A percentile compares a stretch with the other conserved stretches of the same genome.
These are phyloP conservation scores for Cladosporium sphaerospermum DNA, from an alignment of 2,329 filamentous ascomycete genomes.

Conservation along the genomic window DNA sequence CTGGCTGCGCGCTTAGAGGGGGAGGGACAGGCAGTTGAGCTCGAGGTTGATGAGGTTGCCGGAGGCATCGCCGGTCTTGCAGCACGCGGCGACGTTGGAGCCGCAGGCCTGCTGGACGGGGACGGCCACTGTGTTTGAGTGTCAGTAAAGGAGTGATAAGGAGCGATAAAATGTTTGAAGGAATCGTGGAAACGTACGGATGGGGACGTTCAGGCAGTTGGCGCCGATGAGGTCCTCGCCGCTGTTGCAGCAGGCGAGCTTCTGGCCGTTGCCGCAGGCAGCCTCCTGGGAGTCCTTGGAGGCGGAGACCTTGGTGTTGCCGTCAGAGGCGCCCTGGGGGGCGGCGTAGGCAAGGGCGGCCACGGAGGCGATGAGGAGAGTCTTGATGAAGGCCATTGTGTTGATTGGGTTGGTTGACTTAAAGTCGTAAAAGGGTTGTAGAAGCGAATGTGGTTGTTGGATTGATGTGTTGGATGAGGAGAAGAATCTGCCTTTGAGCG, in stretches of 20 bases:
- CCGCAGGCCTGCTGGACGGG: slow-evolving; percentile 11
- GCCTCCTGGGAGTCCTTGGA: background rate
- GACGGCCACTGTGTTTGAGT: background rate
- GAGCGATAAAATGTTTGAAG: background rate
- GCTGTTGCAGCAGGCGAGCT: slow-evolving; percentile 11
- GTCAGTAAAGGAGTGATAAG: background rate
- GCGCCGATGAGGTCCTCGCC: slow-evolving; percentile 10
- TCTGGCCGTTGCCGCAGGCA: slow-evolving; percentile 10
- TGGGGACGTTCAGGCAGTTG: slow-evolving; percentile 10
- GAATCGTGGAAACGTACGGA: background rate
- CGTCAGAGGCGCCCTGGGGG: slow-evolving; percentile 7
- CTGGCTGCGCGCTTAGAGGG: slow-evolving; percentile 7
- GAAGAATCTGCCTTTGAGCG: background rate
- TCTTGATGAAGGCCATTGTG: slow-evolving; percentile 12
- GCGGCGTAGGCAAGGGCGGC: slow-evolving; percentile 9
- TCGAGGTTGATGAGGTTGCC: slow-evolving; percentile 13
- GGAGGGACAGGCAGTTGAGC: slow-evolving; percentile 10
- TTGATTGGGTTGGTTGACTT: slow-evolving; percentile 6
- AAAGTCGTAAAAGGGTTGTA: slow-evolving; percentile 8
- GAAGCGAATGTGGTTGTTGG: slow-evolving; percentile 9
- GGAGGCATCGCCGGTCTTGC: slow-evolving; percentile 2
- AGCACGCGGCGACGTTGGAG: slow-evolving; percentile 11
- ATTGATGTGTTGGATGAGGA: slow-evolving; percentile 10
- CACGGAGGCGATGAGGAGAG: slow-evolving; percentile 12
- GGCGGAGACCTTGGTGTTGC: slow-evolving; percentile 3